Percentiles rank a stretch among this genome's conserved stretches.
Evolutionary conservation across 2,329 filamentous ascomycete genomes (phyloP).

Genomic region (Ascochyta pisi): DNA sequence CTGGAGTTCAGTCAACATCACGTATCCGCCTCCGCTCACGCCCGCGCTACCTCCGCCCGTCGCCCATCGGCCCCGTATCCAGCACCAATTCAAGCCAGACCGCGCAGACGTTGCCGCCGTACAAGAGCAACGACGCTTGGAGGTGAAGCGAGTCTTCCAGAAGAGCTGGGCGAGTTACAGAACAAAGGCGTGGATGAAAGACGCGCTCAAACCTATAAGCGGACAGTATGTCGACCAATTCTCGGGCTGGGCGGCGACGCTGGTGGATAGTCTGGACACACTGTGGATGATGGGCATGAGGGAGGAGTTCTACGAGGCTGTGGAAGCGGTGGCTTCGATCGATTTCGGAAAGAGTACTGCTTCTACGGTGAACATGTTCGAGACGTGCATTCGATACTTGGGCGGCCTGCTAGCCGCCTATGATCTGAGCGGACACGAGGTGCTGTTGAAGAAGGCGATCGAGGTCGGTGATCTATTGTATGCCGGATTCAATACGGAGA

Average conservation of each 20-base stretch:
- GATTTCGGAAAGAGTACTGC: conserved; percentile 79
- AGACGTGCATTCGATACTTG: conserved; percentile 89
- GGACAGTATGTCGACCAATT: conserved; percentile 63
- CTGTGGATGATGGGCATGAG: conserved; percentile 85
- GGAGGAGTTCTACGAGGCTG: conserved; percentile 80
- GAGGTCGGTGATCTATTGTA: conserved; percentile 81
- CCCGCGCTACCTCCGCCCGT: conserved; percentile 38
- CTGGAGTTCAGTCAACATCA: conserved; percentile 41
- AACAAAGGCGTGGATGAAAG: conserved; percentile 67
- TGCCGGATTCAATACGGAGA: conserved; percentile 86
- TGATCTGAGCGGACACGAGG: conserved; percentile 77
- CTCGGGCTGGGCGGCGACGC: conserved; percentile 71
- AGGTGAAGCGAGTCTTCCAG: conserved; percentile 43
- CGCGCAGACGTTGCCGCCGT: conserved; percentile 21
- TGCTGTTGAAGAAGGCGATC: conserved; percentile 76
- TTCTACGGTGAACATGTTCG: conserved; percentile 83
- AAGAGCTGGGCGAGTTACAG: conserved; percentile 65
- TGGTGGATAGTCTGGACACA: conserved; percentile 73
- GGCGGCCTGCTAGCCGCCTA: conserved; percentile 86
- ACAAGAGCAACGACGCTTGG: conserved; percentile 34
- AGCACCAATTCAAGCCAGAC: conserved; percentile 37
- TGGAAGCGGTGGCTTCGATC: conserved; percentile 72
- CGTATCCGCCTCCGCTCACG: conserved; percentile 35
- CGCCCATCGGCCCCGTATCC: conserved; percentile 43
- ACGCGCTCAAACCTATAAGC: conserved; percentile 67